Percentiles rank a stretch among this genome's conserved stretches.
Evolutionary conservation across 2,329 filamentous ascomycete species (phyloP).

Genomic region (Acarospora socialis): DNA sequence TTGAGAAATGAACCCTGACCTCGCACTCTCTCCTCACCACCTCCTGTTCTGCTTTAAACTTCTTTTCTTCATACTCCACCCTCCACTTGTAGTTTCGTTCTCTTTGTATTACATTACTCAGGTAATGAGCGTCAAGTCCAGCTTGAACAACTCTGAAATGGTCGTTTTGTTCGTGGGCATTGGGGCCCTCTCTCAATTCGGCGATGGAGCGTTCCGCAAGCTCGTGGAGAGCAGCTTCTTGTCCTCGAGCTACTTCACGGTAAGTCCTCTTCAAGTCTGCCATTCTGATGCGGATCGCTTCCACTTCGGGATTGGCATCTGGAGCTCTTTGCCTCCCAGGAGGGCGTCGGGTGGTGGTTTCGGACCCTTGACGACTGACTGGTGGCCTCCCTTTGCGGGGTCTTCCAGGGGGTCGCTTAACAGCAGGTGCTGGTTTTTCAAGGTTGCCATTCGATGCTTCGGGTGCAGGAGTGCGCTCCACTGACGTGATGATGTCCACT

Average conservation of each 20-base stretch:
- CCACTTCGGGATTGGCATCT: background rate
- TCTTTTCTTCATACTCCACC: no score
- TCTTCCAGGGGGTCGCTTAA: background rate
- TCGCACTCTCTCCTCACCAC: slow-evolving; percentile 22
- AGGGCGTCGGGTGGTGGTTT: background rate
- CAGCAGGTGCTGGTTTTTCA: background rate
- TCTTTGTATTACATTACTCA: no score
- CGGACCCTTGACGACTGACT: background rate
- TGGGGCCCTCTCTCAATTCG: background rate
- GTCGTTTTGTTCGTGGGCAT: background rate
- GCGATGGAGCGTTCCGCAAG: background rate
- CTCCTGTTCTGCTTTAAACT: slow-evolving; percentile 16
- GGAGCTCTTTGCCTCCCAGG: background rate
- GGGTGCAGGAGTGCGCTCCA: no score
- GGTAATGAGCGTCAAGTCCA: no score
- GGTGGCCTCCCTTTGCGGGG: background rate
- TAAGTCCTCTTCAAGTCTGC: background rate
- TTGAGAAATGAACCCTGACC: slow-evolving; percentile 20
- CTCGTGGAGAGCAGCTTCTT: background rate
- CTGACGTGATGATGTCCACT: no score
- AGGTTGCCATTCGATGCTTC: background rate
- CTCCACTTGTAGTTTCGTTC: no score
- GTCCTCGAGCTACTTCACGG: background rate
- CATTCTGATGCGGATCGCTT: background rate
- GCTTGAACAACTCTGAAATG: no score